Evolutionary conservation across 257 asterid genomes (phyloP), one percentile per base, ranked within the genome.

Genomic region (Osmanthus fragrans): DNA sequence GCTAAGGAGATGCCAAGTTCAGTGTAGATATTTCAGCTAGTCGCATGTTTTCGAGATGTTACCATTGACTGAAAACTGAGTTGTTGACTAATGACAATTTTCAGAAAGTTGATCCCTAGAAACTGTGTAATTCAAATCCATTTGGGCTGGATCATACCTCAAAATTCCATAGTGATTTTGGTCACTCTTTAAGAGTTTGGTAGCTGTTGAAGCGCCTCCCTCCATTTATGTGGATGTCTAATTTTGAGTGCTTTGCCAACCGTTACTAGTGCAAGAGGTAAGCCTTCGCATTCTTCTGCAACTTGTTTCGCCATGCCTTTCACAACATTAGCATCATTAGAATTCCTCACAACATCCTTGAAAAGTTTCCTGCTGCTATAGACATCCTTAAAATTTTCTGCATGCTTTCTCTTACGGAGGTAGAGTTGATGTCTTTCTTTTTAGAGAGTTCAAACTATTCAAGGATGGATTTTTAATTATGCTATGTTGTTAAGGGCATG

Each of bases 1-100:
- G 47, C 79, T 69, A 21, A 74, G 76, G 82, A 87, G 82, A 79
- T 82, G 68, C 80, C 87, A 34, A 82, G 74, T 80, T 85, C 86
- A 7, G 63, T 73, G 19, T 84, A 78, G 80, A 66, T 19, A 18
- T 49, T 18, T 18, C 60, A 49, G 60, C n/a, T 18, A 0, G 60
- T 1, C 7, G 32, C 15, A 21, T 60, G 33, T 23, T 8, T 9
- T n/a, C 7, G 68, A 60, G 68, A 60, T 60, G 68, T 60, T 21
- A 60, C 68, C 33, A 25, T 21, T 21, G 68, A 11, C 16, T 0
- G 30, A 60, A 12, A 23, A 60, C 33, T 39, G 3, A 39, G 45
- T 9, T 39, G 45, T 39, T 39, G 45, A 39, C 45, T 10, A 39
- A 39, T 8, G 45, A 39, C 45, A 21, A n/a, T 56, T 56, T 1